Conservation (phyloP, 2,329 filamentous ascomycete species). For the Lanzia echinophila region DNA sequence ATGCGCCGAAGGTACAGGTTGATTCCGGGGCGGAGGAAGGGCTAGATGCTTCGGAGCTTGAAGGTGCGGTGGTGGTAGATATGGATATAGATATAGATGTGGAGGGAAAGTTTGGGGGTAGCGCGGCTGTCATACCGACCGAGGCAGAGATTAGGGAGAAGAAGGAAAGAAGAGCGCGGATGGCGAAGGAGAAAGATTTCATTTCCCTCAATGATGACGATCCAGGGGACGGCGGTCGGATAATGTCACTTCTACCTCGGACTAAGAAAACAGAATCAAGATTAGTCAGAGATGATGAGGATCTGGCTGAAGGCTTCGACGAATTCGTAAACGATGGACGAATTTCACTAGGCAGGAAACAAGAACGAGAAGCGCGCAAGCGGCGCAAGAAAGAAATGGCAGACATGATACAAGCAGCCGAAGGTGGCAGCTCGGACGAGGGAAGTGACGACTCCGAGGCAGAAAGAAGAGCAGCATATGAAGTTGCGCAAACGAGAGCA, state of each 20-base stretch:
- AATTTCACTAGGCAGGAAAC: slow-evolving; percentile 70
- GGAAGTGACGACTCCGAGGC: slow-evolving; percentile 64
- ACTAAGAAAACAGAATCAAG: slow-evolving; percentile 65
- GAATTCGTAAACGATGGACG: slow-evolving; percentile 82
- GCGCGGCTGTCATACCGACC: slow-evolving; percentile 64
- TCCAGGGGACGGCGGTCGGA: slow-evolving; percentile 34
- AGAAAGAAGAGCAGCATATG: slow-evolving; percentile 73
- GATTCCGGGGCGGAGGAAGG: slow-evolving; percentile 45
- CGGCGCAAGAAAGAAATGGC: slow-evolving; percentile 72
- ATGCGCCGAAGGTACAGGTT: slow-evolving; percentile 59
- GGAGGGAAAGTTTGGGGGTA: slow-evolving; percentile 13
- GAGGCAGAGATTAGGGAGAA: slow-evolving; percentile 84
- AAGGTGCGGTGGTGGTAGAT: slow-evolving; percentile 59
- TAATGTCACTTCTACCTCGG: slow-evolving; percentile 37
- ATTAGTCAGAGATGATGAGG: slow-evolving; percentile 79
- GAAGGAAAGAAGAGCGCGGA: slow-evolving; percentile 77
- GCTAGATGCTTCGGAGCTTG: slow-evolving; percentile 53
- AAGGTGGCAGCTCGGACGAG: slow-evolving; percentile 52
- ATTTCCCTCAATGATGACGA: slow-evolving; percentile 57
- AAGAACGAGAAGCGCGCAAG: slow-evolving; percentile 63
- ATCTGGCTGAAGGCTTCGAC: slow-evolving; percentile 89
- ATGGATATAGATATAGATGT: no score
- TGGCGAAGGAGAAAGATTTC: slow-evolving; percentile 67
- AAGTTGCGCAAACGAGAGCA: slow-evolving; percentile 75
- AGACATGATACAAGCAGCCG: slow-evolving; percentile 73